phyloP scores from a whole-genome alignment of 2,329 filamentous ascomycete species.

The Arthroderma sp. region DNA sequence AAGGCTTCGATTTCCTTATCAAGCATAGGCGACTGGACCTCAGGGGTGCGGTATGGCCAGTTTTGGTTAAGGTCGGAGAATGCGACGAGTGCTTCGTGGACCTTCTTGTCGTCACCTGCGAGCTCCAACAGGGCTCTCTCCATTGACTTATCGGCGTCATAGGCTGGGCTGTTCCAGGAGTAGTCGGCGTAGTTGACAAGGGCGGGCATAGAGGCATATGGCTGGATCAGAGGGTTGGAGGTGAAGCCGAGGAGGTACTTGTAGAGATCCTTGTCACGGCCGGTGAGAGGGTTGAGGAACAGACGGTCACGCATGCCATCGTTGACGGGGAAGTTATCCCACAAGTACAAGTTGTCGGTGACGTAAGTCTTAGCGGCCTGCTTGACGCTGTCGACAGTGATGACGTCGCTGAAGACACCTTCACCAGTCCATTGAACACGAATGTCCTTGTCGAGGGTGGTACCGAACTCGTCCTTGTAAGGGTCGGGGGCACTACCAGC shows the following conservation, averaged over 20 bases:
- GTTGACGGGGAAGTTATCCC: conserved; percentile 18
- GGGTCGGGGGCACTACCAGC: conserved; percentile 12
- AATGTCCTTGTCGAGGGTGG: conserved; percentile 14
- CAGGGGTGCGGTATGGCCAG: conserved; percentile 12
- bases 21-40: conserved; percentile 10
- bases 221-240: conserved; percentile 13
- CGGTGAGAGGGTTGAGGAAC: conserved; percentile 15
- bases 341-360: conserved; percentile 14
- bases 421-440: conserved; percentile 16
- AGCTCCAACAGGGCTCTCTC: conserved; percentile 8
- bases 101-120: conserved; percentile 5
- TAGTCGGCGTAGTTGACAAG: conserved; percentile 14
- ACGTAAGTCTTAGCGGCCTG: conserved; percentile 11
- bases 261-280: conserved; percentile 11
- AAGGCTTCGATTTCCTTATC: conserved; percentile 11
- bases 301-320: conserved; percentile 13
- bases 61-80: conserved; percentile 14
- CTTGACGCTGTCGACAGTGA: conserved; percentile 12
- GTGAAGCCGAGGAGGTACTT: conserved; percentile 15
- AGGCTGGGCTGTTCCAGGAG: conserved; percentile 13
- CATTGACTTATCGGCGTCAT: conserved; percentile 11
- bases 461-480: conserved; percentile 13
- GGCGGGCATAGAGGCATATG: conserved; percentile 13
- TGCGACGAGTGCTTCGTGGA: conserved; percentile 10
- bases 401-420: conserved; percentile 14